Evolutionary conservation across 1,284 basidiomycete species (phyloP).

Genomic region (Apiotrichum mycotoxinovorans): DNA sequence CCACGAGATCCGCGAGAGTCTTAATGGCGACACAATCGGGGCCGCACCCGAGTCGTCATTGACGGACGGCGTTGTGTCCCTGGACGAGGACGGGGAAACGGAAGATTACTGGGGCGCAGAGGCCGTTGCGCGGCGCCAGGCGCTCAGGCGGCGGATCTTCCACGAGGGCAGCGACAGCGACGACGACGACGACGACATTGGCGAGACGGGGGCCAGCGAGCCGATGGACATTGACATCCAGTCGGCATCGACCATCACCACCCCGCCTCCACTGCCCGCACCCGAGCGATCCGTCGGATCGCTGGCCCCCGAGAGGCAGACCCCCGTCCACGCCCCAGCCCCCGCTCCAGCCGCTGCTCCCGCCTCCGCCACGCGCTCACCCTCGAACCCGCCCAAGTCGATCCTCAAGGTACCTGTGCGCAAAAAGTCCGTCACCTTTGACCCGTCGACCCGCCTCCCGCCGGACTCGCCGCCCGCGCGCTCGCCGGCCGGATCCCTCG

Average conservation of each 20-base stretch:
- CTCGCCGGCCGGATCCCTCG: constrained; percentile 15
- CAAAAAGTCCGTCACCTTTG: constrained; percentile 46
- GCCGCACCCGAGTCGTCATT: constrained; percentile 16
- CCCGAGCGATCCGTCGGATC: background rate
- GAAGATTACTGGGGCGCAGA: constrained; percentile 37
- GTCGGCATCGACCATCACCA: background rate
- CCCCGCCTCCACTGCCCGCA: background rate
- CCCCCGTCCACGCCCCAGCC: background rate
- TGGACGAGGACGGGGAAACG: constrained; percentile 13
- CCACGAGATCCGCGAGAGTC: constrained; percentile 43
- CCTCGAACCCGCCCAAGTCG: constrained; percentile 23
- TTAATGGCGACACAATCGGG: constrained; percentile 33
- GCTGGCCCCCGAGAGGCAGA: background rate
- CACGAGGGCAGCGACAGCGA: constrained; percentile 22
- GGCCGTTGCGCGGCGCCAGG: constrained; percentile 30
- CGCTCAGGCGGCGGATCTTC: constrained; percentile 32
- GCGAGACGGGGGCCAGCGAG: constrained; percentile 10
- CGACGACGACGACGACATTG: constrained; percentile 12
- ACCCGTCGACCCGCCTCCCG: constrained; percentile 35
- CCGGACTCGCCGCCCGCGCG: constrained; percentile 29
- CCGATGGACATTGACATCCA: background rate
- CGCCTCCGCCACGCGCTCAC: background rate
- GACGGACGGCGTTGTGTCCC: constrained; percentile 9
- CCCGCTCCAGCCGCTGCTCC: too few relatives aligned
- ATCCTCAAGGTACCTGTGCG: constrained; percentile 39